Evolutionary conservation across 2,329 filamentous ascomycete genomes (phyloP).

Genomic region (Exophiala aquamarina): DNA sequence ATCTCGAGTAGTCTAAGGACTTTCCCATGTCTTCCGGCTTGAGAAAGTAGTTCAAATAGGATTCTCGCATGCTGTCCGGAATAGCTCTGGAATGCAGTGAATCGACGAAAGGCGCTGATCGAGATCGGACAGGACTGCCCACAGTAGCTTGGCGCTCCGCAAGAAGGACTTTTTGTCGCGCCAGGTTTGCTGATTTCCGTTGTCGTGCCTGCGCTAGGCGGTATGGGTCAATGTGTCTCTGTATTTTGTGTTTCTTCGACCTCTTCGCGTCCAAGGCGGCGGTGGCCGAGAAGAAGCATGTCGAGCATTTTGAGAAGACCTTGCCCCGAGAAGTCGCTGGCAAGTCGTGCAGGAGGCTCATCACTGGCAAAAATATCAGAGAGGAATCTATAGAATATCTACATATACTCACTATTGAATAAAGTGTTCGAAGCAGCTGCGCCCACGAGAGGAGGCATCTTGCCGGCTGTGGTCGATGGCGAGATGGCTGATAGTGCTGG

Average conservation of each 20-base stretch:
- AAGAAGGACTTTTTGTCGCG: conserved; percentile 69
- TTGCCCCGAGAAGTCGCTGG: conserved; percentile 21
- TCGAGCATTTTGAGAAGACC: conserved; percentile 26
- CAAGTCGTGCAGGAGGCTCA: conserved; percentile 26
- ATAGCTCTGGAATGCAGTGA: conserved; percentile 57
- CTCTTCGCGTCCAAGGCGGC: conserved; percentile 46
- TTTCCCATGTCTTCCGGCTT: conserved; percentile 64
- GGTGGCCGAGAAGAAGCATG: conserved; percentile 45
- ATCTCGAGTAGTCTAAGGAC: conserved; percentile 66
- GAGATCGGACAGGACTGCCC: conserved; percentile 78
- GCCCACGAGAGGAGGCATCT: conserved; percentile 23
- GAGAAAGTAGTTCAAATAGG: conserved; percentile 74
- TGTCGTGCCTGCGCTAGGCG: conserved; percentile 76
- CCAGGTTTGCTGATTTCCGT: conserved; percentile 78
- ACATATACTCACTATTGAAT: conserved; percentile 21
- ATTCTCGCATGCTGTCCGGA: conserved; percentile 24
- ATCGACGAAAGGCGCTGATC: conserved; percentile 77
- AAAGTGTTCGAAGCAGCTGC: conserved; percentile 15
- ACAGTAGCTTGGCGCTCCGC: conserved; percentile 63
- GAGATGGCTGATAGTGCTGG: conserved; percentile 6
- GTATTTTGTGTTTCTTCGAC: conserved; percentile 22
- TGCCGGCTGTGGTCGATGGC: conserved; percentile 1
- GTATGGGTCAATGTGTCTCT: conserved; percentile 65
- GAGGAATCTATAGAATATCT: neutral
- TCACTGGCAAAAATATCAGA: conserved; percentile 21